Base-by-base conservation (phyloP, 2,329 filamentous ascomycete species). In the Cladosporium cucumerinum region DNA sequence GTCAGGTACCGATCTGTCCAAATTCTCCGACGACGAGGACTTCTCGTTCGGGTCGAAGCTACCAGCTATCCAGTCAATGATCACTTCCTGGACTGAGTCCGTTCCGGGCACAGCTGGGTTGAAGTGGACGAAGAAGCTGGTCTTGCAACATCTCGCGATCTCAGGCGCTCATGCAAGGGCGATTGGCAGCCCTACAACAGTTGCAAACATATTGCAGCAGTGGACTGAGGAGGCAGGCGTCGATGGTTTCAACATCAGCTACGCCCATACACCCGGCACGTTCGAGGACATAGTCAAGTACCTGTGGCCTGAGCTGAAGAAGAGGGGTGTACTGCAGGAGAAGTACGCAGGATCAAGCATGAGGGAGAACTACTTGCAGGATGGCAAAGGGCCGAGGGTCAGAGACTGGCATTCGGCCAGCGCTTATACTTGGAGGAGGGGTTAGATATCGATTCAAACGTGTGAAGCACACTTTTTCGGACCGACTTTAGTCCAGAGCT, bases 111-210 rank as follows among this genome's bases (percentile, higher is more conserved):
- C 74, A 0, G 72, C 78, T 34, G 76, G 75, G 0, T 69, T 75
- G 57, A 79, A 78, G 65, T 82, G 80, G 80, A 82, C 80, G 5
- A 79, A 81, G n/a, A 75, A 77, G 2, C 74, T 78, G 1, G 75
- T 82, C 5, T 77, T 79, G 1, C 75, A 82, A 68, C 72, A 76
- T 39, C 75, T 79, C 0, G 74, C 76, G 1, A 79, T 82, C n/a
- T 81, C 80, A 2, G 78, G 78, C 1, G 72, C 78, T 1, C 76
- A 77, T 1, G 72, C 74, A 2, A 72, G 78, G 1, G 71, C 74
- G 0, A 73, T 81, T 5, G 79, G 79, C 0, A 78, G 73, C 25
- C 76, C 80, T 0, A 63, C 74, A 28, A 81, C 75, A 0, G 79
- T 82, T 2, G 81, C 81, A 0, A 78, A 83, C 67, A 78, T 81